Evolutionary conservation across 1,139 yeast species (phyloP).

Genomic region (Ogataea hybrid): DNA sequence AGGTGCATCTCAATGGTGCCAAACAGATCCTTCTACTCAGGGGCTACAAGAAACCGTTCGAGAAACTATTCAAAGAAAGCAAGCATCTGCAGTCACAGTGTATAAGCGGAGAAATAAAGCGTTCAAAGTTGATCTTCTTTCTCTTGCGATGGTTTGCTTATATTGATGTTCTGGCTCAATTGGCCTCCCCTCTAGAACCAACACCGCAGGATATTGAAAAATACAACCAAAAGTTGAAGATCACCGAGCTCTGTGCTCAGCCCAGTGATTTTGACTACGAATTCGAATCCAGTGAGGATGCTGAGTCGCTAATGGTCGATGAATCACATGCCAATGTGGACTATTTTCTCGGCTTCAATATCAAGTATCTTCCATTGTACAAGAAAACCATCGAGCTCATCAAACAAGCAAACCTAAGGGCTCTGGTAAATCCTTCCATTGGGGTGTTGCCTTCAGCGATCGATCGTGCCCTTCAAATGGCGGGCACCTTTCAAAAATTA

Average conservation of each 20-base stretch:
- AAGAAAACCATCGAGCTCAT: slow-evolving; percentile 47
- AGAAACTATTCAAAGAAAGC: slow-evolving; percentile 26
- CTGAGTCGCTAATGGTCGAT: slow-evolving; percentile 15
- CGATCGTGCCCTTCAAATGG: slow-evolving; percentile 47
- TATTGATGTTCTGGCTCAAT: slow-evolving; percentile 64
- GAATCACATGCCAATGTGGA: slow-evolving; percentile 46
- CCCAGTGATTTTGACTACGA: slow-evolving; percentile 28
- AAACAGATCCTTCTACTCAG: slow-evolving; percentile 64
- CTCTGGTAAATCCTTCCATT: slow-evolving; percentile 18
- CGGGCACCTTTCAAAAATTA: slow-evolving; percentile 36
- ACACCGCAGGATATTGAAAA: slow-evolving; percentile 25
- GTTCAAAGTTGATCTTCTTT: slow-evolving; percentile 53
- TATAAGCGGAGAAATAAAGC: slow-evolving; percentile 27
- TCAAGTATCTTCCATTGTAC: slow-evolving; percentile 48
- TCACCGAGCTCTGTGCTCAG: slow-evolving; percentile 16
- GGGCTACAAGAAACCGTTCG: slow-evolving; percentile 39
- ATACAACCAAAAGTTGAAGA: slow-evolving; percentile 14
- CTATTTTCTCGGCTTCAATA: slow-evolving; percentile 58
- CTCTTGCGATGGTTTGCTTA: slow-evolving; percentile 72
- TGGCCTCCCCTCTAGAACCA: slow-evolving; percentile 39
- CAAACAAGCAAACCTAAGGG: slow-evolving; percentile 35
- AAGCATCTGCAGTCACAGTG: slow-evolving; percentile 15
- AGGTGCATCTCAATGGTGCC: slow-evolving; percentile 69
- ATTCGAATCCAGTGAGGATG: slow-evolving; percentile 15
- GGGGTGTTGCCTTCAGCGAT: slow-evolving; percentile 38